These are phyloP conservation scores for Hysterium pulicare DNA, from an alignment of 2,329 filamentous ascomycete species.

Conservation along the genomic window DNA sequence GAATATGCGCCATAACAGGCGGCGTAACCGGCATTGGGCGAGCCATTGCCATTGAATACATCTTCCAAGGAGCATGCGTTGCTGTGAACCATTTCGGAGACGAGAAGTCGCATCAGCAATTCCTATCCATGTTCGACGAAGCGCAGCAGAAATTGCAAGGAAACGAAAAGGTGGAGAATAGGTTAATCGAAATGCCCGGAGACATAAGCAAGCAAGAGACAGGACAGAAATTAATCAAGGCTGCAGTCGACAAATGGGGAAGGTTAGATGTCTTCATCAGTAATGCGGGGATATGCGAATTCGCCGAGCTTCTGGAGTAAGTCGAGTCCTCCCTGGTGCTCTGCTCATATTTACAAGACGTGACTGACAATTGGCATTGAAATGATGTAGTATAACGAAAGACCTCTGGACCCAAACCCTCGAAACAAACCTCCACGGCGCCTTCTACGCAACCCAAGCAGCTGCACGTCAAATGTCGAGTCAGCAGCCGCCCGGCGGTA, in stretches of 20 bases:
- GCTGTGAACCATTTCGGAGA: constrained; percentile 75
- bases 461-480: constrained; percentile 78
- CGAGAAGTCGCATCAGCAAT: constrained; percentile 46
- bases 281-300: constrained; percentile 86
- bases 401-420: constrained; percentile 70
- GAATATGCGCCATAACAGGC: constrained; percentile 82
- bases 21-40: constrained; percentile 83
- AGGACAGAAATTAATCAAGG: constrained; percentile 63
- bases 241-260: constrained; percentile 60
- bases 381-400: constrained; percentile 54
- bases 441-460: constrained; percentile 85
- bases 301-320: constrained; percentile 77
- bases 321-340: constrained; percentile 13
- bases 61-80: constrained; percentile 73
- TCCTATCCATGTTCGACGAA: constrained; percentile 47
- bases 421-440: constrained; percentile 77
- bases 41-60: constrained; percentile 76
- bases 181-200: constrained; percentile 66
- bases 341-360: not conserved
- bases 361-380: constrained; percentile 1
- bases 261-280: constrained; percentile 68
- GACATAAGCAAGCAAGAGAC: constrained; percentile 75
- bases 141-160: constrained; percentile 16
- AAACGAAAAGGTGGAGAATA: constrained; percentile 31
- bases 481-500: constrained; percentile 62